These are phyloP conservation scores for Pachyrhizus erosus DNA, from an alignment of 306 rosid species.

Conservation along the genomic window DNA sequence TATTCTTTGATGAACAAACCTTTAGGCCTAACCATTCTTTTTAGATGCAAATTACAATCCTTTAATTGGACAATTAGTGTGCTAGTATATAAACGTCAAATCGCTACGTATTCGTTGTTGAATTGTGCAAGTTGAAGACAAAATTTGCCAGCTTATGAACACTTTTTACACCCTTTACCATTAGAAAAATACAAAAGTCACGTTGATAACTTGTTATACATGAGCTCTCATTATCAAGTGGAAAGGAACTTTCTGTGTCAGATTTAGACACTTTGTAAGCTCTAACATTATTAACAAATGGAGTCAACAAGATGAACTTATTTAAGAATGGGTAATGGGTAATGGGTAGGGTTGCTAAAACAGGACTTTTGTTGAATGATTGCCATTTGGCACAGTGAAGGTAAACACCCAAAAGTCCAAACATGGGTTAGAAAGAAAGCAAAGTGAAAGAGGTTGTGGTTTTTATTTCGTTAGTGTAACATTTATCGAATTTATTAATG, in stretches of 20 bases:
- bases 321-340: background rate
- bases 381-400: background rate
- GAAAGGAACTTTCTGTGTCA: conserved; percentile 43
- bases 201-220: conserved; percentile 41
- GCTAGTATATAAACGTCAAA: conserved; percentile 42
- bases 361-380: conserved; percentile 22
- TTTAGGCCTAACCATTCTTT: conserved; percentile 56
- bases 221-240: conserved; percentile 41
- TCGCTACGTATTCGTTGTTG: conserved; percentile 50
- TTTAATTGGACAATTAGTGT: conserved; percentile 41
- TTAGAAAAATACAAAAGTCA: conserved; percentile 43
- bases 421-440: background rate
- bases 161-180: conserved; percentile 44
- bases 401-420: background rate
- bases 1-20: conserved; percentile 39
- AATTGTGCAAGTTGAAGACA: conserved; percentile 57
- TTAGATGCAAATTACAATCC: conserved; percentile 41
- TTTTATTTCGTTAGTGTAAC: no score
- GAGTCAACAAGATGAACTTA: conserved; percentile 32
- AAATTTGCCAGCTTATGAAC: conserved; percentile 53
- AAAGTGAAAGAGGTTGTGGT: background rate
- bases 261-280: conserved; percentile 23
- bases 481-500: no score
- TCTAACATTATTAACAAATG: conserved; percentile 30
- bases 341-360: conserved; percentile 3